phyloP scores from a whole-genome alignment of 1,139 yeast species.

The Sugiyamaella xylanicola region DNA sequence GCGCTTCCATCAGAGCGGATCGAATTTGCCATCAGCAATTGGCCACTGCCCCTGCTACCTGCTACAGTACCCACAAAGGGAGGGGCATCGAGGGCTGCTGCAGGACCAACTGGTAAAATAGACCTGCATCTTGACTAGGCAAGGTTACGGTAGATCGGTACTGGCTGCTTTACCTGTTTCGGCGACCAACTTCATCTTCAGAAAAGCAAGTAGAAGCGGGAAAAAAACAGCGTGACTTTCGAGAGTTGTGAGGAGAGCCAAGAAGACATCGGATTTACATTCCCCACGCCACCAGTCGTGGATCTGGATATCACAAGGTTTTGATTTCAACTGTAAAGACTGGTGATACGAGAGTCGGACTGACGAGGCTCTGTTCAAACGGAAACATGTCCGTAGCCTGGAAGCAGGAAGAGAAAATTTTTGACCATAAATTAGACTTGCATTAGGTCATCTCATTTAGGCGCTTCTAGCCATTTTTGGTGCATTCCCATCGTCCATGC shows the following conservation, averaged over 20 bases:
- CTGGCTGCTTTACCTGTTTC: neutral
- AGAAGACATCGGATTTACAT: too few relatives aligned
- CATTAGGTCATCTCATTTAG: slow-evolving; percentile 8
- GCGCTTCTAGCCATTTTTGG: neutral
- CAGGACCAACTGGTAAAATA: neutral
- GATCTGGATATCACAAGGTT: too few relatives aligned
- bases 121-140: neutral
- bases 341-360: too few relatives aligned
- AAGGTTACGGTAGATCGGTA: neutral
- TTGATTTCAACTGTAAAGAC: too few relatives aligned
- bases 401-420: slow-evolving; percentile 1
- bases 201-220: neutral
- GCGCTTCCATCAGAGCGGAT: too few relatives aligned
- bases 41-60: too few relatives aligned
- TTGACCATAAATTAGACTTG: slow-evolving; percentile 14
- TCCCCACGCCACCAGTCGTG: too few relatives aligned
- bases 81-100: neutral
- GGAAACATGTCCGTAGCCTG: too few relatives aligned
- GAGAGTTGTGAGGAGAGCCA: too few relatives aligned
- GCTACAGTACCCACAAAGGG: neutral
- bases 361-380: too few relatives aligned
- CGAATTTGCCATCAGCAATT: too few relatives aligned
- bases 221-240: too few relatives aligned
- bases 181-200: neutral
- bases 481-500: neutral